A percentile compares a stretch with the other conserved stretches of the same genome.
Evolutionary conservation across 768 basidiomycete genomes (phyloP).

Genomic region (Leccinum uliginosum): DNA sequence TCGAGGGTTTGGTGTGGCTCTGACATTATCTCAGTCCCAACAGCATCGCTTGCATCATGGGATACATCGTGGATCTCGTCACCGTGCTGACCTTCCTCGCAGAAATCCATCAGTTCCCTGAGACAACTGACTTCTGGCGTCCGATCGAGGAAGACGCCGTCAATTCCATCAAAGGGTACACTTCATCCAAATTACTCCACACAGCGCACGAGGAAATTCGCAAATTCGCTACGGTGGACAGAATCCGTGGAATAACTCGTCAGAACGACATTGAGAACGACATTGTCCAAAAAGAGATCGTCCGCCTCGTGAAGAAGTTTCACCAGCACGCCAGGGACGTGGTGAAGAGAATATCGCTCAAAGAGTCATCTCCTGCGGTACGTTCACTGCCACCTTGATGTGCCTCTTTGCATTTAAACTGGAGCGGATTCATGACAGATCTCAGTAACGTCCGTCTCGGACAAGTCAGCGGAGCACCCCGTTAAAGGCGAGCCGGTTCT

Average conservation of each 20-base stretch:
- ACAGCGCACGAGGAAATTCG: neutral
- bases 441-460: neutral
- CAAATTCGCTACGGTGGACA: neutral
- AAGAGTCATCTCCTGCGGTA: neutral
- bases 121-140: neutral
- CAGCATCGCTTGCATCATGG: constrained; percentile 1
- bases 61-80: constrained; percentile 3
- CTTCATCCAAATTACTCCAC: neutral
- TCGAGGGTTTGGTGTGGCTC: neutral
- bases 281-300: neutral
- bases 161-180: neutral
- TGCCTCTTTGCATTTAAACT: neutral
- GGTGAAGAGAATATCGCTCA: neutral
- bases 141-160: constrained; percentile 4
- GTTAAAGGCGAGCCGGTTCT: neutral
- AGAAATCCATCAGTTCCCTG: neutral
- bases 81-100: constrained; percentile 1
- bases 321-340: neutral
- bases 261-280: neutral
- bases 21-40: neutral
- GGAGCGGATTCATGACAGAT: neutral
- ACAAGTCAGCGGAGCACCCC: neutral
- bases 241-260: neutral
- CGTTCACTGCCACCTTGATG: neutral
- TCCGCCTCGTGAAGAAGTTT: constrained; percentile 1